Percentiles rank a stretch among this genome's conserved stretches.
Evolutionary conservation across 78 protist species (phyloP).

Genomic region (Isochrysis galbana): DNA sequence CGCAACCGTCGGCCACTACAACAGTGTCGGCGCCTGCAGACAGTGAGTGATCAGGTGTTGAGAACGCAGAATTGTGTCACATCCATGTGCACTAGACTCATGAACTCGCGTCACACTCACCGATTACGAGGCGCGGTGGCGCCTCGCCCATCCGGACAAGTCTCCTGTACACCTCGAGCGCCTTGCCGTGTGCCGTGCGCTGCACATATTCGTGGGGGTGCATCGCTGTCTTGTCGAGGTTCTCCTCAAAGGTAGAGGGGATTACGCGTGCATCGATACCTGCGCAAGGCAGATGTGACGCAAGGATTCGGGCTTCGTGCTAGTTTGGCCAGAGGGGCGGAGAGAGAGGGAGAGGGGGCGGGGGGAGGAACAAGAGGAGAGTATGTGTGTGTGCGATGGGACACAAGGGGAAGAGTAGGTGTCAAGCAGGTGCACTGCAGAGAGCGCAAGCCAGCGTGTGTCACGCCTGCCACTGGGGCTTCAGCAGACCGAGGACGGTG

Average conservation of each 20-base stretch:
- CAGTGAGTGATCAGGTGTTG: too few species aligned
- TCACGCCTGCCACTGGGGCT: too few species aligned
- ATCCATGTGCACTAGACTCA: too few species aligned
- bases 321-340: too few species aligned
- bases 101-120: too few species aligned
- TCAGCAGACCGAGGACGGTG: not conserved
- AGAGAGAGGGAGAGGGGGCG: not conserved
- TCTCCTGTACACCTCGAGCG: not conserved
- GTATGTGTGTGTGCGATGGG: not conserved
- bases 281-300: too few species aligned
- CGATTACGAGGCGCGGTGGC: not conserved
- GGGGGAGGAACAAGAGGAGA: not conserved
- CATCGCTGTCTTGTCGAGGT: conserved; percentile 13
- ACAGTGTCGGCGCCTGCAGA: conserved; percentile 54
- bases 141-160: not conserved
- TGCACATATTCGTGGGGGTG: conserved; percentile 13
- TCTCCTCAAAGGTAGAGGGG: conserved; percentile 32
- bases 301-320: too few species aligned
- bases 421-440: not conserved
- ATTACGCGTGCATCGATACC: not conserved
- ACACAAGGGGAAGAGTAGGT: not conserved
- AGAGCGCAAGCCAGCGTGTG: too few species aligned
- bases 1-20: conserved; percentile 11
- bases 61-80: too few species aligned
- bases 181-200: conserved; percentile 20